Evolutionary conservation across 1,284 basidiomycete genomes (phyloP).

Genomic region (Hemileia vastatrix): DNA sequence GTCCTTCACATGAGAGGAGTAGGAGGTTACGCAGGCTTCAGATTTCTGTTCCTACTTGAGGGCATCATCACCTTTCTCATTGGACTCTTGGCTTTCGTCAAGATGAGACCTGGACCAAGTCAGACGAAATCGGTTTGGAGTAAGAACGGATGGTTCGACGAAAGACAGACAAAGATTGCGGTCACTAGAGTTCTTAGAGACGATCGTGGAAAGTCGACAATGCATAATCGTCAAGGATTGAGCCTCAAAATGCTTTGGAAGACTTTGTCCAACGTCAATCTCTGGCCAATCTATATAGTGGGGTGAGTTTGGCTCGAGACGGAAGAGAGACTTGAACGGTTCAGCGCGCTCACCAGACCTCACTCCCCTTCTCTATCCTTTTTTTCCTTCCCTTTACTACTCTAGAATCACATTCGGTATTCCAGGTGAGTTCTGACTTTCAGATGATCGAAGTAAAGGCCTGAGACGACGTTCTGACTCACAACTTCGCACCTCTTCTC

Average conservation of each 20-base stretch:
- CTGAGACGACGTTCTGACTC: slow-evolving; percentile 43
- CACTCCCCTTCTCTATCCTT: too few species aligned
- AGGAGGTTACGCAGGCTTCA: slow-evolving; percentile 51
- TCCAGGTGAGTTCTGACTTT: slow-evolving; percentile 48
- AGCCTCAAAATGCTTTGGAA: slow-evolving; percentile 52
- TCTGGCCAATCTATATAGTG: slow-evolving; percentile 62
- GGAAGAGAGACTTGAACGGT: background rate
- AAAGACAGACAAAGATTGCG: slow-evolving; percentile 50
- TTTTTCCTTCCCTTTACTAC: slow-evolving; percentile 13
- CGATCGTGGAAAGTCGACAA: slow-evolving; percentile 57
- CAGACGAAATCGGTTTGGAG: slow-evolving; percentile 59
- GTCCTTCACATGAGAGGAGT: slow-evolving; percentile 56
- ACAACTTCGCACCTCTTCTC: slow-evolving; percentile 37
- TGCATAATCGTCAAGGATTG: slow-evolving; percentile 70
- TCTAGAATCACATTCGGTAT: slow-evolving; percentile 32
- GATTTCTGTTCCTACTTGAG: slow-evolving; percentile 41
- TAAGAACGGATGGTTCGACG: slow-evolving; percentile 59
- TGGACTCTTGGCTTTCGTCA: slow-evolving; percentile 57
- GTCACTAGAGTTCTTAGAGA: slow-evolving; percentile 59
- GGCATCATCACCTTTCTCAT: slow-evolving; percentile 46
- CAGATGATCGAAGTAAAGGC: too few species aligned
- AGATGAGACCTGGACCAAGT: slow-evolving; percentile 60
- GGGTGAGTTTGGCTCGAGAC: slow-evolving; percentile 35
- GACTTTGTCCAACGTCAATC: slow-evolving; percentile 55
- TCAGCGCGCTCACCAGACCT: too few species aligned